Conservation (phyloP, 2,329 filamentous ascomycete genomes). For the Leptographium galeiforme region DNA sequence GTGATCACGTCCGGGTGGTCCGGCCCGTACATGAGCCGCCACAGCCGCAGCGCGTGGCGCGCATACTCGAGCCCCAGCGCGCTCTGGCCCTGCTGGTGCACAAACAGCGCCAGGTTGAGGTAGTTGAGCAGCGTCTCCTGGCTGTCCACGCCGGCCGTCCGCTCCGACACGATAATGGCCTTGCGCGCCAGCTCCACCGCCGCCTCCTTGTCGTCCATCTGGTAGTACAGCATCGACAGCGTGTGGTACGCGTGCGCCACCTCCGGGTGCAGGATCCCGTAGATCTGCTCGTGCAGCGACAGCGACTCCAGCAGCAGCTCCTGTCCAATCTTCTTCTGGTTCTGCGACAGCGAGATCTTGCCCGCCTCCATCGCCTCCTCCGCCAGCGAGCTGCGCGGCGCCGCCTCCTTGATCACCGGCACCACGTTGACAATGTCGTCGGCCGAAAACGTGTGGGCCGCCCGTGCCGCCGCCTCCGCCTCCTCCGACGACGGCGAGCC, state of each 20-base stretch:
- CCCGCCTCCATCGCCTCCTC: slow-evolving; percentile 95
- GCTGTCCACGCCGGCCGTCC: slow-evolving; percentile 85
- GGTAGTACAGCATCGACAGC: slow-evolving; percentile 89
- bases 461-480: slow-evolving; percentile 23
- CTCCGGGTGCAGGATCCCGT: slow-evolving; percentile 92
- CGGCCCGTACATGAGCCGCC: slow-evolving; percentile 91
- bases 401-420: slow-evolving; percentile 89
- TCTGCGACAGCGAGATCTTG: slow-evolving; percentile 87
- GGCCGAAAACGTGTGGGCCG: slow-evolving; percentile 52
- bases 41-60: slow-evolving; percentile 83
- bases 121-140: slow-evolving; percentile 91
- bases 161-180: slow-evolving; percentile 89
- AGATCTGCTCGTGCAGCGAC: slow-evolving; percentile 95
- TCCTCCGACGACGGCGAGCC: slow-evolving; percentile 33
- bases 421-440: slow-evolving; percentile 88
- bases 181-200: slow-evolving; percentile 93
- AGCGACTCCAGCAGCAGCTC: slow-evolving; percentile 92
- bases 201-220: slow-evolving; percentile 93
- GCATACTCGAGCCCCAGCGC: slow-evolving; percentile 77
- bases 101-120: slow-evolving; percentile 86
- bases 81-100: slow-evolving; percentile 86
- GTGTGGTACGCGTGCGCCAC: slow-evolving; percentile 92
- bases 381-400: slow-evolving; percentile 76
- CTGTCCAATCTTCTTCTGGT: slow-evolving; percentile 89
- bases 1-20: slow-evolving; percentile 97